A percentile compares a stretch with the other conserved stretches of the same genome.
Conservation (phyloP, 2,329 filamentous ascomycete genomes). For the Talaromyces islandicus region DNA sequence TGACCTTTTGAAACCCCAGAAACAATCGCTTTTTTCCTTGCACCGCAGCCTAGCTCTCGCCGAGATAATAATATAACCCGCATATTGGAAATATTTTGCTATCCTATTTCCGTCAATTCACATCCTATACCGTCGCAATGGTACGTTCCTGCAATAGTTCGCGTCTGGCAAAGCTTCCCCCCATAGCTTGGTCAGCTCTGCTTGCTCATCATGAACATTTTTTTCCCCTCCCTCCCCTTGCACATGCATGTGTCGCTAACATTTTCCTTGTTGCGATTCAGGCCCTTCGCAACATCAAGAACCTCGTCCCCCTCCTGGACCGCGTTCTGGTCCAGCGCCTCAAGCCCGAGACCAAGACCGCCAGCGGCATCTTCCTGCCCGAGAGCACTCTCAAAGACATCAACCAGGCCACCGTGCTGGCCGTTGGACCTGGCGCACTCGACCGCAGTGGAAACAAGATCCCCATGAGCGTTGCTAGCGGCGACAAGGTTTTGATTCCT, state of each 20-base stretch:
- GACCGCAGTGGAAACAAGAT: conserved; percentile 87
- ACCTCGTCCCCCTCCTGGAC: conserved; percentile 91
- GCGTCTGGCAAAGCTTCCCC: not conserved
- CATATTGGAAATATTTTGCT: conserved; percentile 3
- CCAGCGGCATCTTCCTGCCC: conserved; percentile 93
- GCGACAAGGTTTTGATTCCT: conserved; percentile 93
- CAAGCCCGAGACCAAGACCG: conserved; percentile 95
- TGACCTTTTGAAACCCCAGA: conserved; percentile 13
- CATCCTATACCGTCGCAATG: conserved; percentile 4
- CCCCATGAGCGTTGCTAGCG: conserved; percentile 71
- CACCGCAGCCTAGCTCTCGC: not conserved
- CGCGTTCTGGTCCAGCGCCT: conserved; percentile 96
- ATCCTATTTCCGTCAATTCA: not conserved
- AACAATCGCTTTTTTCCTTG: not conserved
- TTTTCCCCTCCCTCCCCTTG: not conserved
- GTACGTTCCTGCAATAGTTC: conserved; percentile 5
- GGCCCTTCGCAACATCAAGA: conserved; percentile 89
- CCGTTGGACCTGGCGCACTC: conserved; percentile 81
- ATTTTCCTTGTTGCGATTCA: not conserved
- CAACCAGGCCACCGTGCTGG: conserved; percentile 94
- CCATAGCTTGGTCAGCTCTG: not conserved
- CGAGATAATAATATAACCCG: not conserved
- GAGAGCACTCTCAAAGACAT: conserved; percentile 96
- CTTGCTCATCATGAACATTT: not conserved
- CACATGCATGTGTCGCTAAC: not conserved